phyloP scores from a whole-genome alignment of 257 asterid genomes.

The Nicotiana attenuata region DNA sequence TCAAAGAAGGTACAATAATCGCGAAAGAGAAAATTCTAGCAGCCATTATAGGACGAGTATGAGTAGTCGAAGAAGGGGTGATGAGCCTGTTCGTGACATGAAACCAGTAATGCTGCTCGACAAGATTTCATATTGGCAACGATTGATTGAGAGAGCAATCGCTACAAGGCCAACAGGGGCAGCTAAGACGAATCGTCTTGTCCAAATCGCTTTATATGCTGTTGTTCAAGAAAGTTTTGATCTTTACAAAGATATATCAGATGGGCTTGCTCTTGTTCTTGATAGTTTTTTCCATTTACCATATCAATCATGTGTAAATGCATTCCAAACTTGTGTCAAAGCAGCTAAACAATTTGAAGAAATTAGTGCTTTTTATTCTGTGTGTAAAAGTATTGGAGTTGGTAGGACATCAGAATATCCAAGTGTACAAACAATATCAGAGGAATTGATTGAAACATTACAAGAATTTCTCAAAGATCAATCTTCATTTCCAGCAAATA shows the following conservation, averaged over 20 bases:
- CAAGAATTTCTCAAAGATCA: slow-evolving; percentile 77
- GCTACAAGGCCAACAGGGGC: slow-evolving; percentile 76
- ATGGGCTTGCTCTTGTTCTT: slow-evolving; percentile 59
- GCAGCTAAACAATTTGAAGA: slow-evolving; percentile 72
- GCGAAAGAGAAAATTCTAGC: slow-evolving; percentile 23
- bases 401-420: slow-evolving; percentile 76
- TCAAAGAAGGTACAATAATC: slow-evolving; percentile 29
- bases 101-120: slow-evolving; percentile 80
- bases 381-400: slow-evolving; percentile 57
- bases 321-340: slow-evolving; percentile 68
- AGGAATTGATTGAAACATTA: slow-evolving; percentile 61
- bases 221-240: slow-evolving; percentile 74
- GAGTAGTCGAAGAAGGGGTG: slow-evolving; percentile 26
- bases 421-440: slow-evolving; percentile 54
- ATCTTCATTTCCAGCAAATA: slow-evolving; percentile 50
- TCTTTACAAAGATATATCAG: slow-evolving; percentile 66
- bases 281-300: slow-evolving; percentile 73
- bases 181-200: slow-evolving; percentile 51
- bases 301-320: slow-evolving; percentile 54
- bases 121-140: slow-evolving; percentile 64
- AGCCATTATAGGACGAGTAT: slow-evolving; percentile 15
- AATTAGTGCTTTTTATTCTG: slow-evolving; percentile 42
- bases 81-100: slow-evolving; percentile 57
- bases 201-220: slow-evolving; percentile 56
- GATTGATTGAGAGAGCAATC: slow-evolving; percentile 66